Conservation (phyloP, 1,284 basidiomycete genomes). For the Apiotrichum porosum region DNA sequence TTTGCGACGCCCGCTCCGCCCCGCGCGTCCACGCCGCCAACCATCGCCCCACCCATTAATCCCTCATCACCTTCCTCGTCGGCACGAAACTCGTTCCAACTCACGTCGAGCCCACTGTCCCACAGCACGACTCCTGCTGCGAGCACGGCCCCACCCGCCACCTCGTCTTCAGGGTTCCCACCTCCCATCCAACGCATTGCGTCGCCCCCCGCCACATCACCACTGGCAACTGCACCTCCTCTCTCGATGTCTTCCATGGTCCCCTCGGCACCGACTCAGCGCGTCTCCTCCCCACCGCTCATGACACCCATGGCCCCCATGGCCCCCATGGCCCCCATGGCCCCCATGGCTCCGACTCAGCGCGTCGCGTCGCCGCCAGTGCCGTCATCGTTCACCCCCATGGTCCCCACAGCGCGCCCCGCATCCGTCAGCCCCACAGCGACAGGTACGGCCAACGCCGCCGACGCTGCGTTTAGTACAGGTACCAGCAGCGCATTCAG, state of each 20-base stretch:
- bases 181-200: conserved; percentile 7
- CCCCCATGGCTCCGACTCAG: not conserved
- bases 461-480: too few relatives aligned
- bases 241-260: not conserved
- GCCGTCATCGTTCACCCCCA: not conserved
- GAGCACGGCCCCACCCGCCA: too few relatives aligned
- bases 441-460: too few relatives aligned
- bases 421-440: not conserved
- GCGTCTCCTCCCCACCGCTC: too few relatives aligned
- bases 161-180: too few relatives aligned
- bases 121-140: not conserved
- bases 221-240: not conserved
- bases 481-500: too few relatives aligned
- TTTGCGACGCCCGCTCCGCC: conserved; percentile 7
- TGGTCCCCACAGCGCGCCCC: too few relatives aligned
- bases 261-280: too few relatives aligned
- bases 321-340: not conserved
- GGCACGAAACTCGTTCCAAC: not conserved
- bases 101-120: not conserved
- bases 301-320: not conserved
- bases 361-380: not conserved
- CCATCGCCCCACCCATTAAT: not conserved
- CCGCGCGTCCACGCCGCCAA: not conserved
- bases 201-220: not conserved
- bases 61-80: not conserved